A percentile compares a stretch with the other conserved stretches of the same genome.
Conservation (phyloP, 148 eudicot genomes). For the Rhododendron henanense region DNA sequence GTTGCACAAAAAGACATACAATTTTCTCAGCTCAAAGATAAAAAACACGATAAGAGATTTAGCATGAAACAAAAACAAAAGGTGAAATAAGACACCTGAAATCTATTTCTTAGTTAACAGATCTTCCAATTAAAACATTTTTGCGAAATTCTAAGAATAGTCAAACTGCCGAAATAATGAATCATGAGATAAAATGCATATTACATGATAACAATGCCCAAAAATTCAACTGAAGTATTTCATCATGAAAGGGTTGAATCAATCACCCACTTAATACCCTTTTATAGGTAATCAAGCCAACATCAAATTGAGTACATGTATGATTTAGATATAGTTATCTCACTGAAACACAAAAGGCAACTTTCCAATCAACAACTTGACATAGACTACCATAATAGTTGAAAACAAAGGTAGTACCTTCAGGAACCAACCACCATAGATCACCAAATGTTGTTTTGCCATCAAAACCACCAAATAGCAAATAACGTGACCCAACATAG, state of each 20-base stretch:
- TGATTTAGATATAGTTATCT: not conserved
- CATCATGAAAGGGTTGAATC: not conserved
- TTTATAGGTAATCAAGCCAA: not conserved
- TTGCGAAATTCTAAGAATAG: not conserved
- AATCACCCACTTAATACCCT: not conserved
- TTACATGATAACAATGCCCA: not conserved
- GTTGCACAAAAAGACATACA: not conserved
- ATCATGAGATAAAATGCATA: not conserved
- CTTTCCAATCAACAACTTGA: not conserved
- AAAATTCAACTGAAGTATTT: not conserved
- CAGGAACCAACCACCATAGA: slow-evolving; percentile 98
- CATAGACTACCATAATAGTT: not conserved
- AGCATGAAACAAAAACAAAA: not conserved
- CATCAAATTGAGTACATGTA: not conserved
- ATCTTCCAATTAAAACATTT: not conserved
- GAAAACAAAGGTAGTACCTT: slow-evolving; percentile 52
- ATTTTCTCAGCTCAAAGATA: not conserved
- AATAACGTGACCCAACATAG: slow-evolving; percentile 62
- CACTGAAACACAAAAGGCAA: not conserved
- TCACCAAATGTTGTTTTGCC: slow-evolving; percentile 94
- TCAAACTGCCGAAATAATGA: not conserved
- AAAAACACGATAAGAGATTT: not conserved
- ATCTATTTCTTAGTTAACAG: not conserved
- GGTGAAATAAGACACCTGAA: not conserved
- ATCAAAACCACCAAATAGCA: slow-evolving; percentile 96